Base-by-base conservation (phyloP, 306 rosid species). In the Dryas octopetala region DNA sequence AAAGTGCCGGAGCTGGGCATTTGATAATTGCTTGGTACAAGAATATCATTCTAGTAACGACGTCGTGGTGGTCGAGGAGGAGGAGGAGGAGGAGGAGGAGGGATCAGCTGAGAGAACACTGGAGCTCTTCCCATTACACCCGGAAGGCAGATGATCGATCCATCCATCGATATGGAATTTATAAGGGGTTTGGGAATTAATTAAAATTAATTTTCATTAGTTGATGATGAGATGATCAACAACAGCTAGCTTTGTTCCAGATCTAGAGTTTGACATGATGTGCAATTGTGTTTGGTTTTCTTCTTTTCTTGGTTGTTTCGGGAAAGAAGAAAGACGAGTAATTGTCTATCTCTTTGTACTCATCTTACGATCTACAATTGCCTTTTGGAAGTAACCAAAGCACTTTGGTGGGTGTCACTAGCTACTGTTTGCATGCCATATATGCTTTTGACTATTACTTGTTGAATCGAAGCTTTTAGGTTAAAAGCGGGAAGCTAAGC, bases 51-150 rank as follows among this genome's bases (percentile, higher is more conserved):
- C 67, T 14, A 69, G 58, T 78, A 52, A 46, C 38, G 38, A 32
- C 38, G 38, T 32, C 38, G 38, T 32, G 2, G 38, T 32, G 38
- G 38, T 32, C 38, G 38, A 32, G 38, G 38, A 32, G 38, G 38
- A 32, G 38, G 38, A 32, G 38, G 38, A 32, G 38, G 38, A 32
- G 38, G 38, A 32, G 38, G 38, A 32, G 38, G 38, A 32, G 38
- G 38, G 38, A 32, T 1, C 38, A 32, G 38, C 38, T 32, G 38
- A 32, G 62, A 87, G 84, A 83, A 93, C 97, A 73, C 83, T 93
- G 80, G 92, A 93, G 88, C 93, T 93, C 61, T 93, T 93, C 80
- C 98, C 98, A 45, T 78, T 93, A 76, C 97, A 88, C 82, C 98
- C 98, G 26, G 98, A 93, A 88, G 88, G 97, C 62, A 86, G 87